Evolutionary conservation across 768 basidiomycete genomes (phyloP), one percentile per base, ranked within the genome.

Genomic region (Arthromyces matolae): DNA sequence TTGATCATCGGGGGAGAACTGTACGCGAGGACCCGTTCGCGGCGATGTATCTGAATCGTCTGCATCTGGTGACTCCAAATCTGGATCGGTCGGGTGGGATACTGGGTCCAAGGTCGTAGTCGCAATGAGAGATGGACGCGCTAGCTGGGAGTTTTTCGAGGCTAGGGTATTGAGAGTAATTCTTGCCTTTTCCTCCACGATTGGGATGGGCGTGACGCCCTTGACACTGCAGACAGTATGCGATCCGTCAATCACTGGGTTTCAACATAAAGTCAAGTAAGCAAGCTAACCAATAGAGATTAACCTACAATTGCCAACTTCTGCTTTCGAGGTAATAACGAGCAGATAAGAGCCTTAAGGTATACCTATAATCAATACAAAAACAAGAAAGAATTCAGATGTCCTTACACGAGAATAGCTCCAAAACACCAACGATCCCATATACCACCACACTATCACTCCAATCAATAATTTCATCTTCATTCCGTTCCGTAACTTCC

Each of bases 341-440:
- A 93, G 67, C 14, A 93, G 66, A 69, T 90, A 84, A 8, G 89
- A 86, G 28, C 78, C 90, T 91, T 37, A 8, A 8, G 47, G 14
- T 37, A 23, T n/a, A 31, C 2, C 16, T 44, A 32, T 37, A 49
- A 42, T 41, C 43, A 41, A 20, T 31, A n/a, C 22, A 45, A 12
- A 18, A 13, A 34, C 16, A 27, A 14, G 22, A 32, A 43, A 6
- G 32, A 33, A 10, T 5, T 4, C 4, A 33, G 20, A 33, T 23
- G 32, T 64, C 70, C 41, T 49, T 66, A 91, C 89, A 79, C 58
- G 83, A 76, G 60, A 83, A 88, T 19, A 93, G 65, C 51, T 83
- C 80, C 51, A 93, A 59, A 14, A 88, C 69, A 13, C 89, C 89
- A 35, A 91, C 69, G 53, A 93, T 79, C 10, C 89, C 90, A 63